These are phyloP conservation scores for Kluyveromyces nonfermentans DNA, from an alignment of 805 yeast species.

Conservation along the genomic window DNA sequence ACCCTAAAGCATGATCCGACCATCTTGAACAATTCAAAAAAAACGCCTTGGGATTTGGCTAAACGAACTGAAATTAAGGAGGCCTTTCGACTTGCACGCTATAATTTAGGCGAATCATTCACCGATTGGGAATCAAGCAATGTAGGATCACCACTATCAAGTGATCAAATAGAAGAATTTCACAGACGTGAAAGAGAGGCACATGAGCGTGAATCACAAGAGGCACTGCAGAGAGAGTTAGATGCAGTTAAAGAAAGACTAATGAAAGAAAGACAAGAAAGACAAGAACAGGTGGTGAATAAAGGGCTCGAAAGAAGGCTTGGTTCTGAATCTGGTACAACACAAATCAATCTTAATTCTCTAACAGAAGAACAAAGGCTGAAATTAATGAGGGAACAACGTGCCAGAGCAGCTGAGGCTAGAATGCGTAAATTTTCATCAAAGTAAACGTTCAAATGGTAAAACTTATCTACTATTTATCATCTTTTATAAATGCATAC, in stretches of 20 bases:
- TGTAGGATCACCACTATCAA: constrained; percentile 50
- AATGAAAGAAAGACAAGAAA: constrained; percentile 8
- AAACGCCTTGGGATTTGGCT: constrained; percentile 62
- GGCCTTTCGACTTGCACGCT: constrained; percentile 61
- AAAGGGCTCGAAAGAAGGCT: constrained; percentile 33
- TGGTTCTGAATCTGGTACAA: constrained; percentile 16
- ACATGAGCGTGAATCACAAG: constrained; percentile 33
- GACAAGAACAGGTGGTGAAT: background rate
- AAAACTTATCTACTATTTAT: constrained; percentile 7
- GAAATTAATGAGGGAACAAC: constrained; percentile 82
- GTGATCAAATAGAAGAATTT: constrained; percentile 45
- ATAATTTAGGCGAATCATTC: constrained; percentile 54
- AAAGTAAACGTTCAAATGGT: constrained; percentile 1
- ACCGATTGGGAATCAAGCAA: constrained; percentile 64
- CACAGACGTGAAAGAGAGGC: constrained; percentile 32
- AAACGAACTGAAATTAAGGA: constrained; percentile 36
- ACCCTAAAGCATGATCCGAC: constrained; percentile 68
- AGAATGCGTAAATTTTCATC: constrained; percentile 37
- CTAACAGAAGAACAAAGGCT: constrained; percentile 64
- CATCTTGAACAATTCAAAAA: constrained; percentile 40
- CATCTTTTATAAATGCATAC: constrained; percentile 23
- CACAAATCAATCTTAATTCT: constrained; percentile 43
- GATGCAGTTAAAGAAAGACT: constrained; percentile 22
- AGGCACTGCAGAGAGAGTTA: constrained; percentile 18
- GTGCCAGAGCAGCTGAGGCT: constrained; percentile 96